These are phyloP conservation scores for Sordariomycetes sp. DNA, from an alignment of 2,329 filamentous ascomycete species.

Conservation along the genomic window DNA sequence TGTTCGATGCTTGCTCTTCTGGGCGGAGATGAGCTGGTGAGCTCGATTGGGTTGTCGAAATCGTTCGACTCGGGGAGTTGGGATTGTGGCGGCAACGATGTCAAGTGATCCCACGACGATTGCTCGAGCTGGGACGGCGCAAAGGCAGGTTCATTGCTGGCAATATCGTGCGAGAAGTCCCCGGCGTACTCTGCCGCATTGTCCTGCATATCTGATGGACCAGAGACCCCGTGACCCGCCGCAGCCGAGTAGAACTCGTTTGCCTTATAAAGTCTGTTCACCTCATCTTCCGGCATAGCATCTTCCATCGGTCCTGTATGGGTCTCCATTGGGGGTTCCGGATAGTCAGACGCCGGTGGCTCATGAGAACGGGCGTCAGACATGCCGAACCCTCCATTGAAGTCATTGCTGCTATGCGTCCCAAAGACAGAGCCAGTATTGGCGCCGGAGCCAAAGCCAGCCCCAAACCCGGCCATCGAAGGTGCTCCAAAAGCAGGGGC, in stretches of 20 bases:
- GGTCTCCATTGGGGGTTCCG: no score
- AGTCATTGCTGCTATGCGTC: no score
- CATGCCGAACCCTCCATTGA: no score
- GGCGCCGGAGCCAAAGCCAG: no score
- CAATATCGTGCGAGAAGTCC: neutral
- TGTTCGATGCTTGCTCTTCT: neutral
- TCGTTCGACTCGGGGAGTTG: neutral
- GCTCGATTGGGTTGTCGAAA: constrained; percentile 3
- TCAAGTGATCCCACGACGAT: neutral
- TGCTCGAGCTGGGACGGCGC: constrained; percentile 2
- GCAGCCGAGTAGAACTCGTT: neutral
- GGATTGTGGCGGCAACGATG: neutral
- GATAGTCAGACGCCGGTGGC: no score
- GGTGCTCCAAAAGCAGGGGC: no score
- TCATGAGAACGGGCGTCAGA: no score
- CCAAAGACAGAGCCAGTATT: no score
- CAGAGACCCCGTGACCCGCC: no score
- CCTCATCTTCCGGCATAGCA: neutral
- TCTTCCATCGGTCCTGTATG: no score
- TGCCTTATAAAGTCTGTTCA: neutral
- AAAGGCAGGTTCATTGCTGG: neutral
- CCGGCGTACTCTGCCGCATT: neutral
- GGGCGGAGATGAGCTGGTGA: constrained; percentile 6
- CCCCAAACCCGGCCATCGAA: no score
- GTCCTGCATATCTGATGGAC: neutral